Evolutionary conservation across 495 filamentous ascomycete species (phyloP).

Genomic region (Monascus purpureus): DNA sequence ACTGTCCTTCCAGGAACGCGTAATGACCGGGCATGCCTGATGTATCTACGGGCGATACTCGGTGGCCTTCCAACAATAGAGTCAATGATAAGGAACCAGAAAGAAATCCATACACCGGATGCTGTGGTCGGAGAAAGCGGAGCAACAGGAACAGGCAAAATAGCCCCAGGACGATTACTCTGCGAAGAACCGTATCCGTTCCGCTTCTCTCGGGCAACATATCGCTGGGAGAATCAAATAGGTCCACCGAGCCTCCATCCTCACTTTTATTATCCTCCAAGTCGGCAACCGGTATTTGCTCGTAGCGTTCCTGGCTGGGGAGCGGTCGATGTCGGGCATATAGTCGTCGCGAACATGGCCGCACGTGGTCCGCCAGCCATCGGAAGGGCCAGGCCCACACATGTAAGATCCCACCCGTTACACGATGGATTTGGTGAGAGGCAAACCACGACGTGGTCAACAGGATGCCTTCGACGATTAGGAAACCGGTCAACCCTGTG

Average conservation of each 20-base stretch:
- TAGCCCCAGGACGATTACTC: conserved; percentile 9
- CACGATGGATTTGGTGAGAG: conserved; percentile 10
- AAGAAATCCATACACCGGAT: conserved; percentile 19
- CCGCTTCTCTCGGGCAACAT: neutral
- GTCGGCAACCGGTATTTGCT: conserved; percentile 17
- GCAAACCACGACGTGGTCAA: conserved; percentile 11
- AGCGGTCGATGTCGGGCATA: conserved; percentile 7
- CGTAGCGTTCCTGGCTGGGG: conserved; percentile 17
- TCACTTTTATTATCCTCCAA: conserved; percentile 2
- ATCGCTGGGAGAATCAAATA: neutral
- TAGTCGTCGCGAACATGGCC: conserved; percentile 3
- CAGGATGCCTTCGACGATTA: conserved; percentile 17
- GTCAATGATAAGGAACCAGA: conserved; percentile 17
- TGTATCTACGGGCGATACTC: conserved; percentile 13
- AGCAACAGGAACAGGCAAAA: conserved; percentile 9
- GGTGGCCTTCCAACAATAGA: conserved; percentile 12
- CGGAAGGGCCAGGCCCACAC: conserved; percentile 19
- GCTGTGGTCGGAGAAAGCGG: conserved; percentile 15
- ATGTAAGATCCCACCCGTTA: conserved; percentile 16
- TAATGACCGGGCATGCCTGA: conserved; percentile 10
- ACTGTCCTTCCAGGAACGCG: conserved; percentile 9
- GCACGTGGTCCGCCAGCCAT: conserved; percentile 8
- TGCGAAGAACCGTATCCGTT: conserved; percentile 6
- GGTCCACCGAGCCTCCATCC: neutral
- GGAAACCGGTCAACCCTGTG: conserved; percentile 23